phyloP scores from a whole-genome alignment of 345 rosid genomes.

The Rubroshorea leprosula region DNA sequence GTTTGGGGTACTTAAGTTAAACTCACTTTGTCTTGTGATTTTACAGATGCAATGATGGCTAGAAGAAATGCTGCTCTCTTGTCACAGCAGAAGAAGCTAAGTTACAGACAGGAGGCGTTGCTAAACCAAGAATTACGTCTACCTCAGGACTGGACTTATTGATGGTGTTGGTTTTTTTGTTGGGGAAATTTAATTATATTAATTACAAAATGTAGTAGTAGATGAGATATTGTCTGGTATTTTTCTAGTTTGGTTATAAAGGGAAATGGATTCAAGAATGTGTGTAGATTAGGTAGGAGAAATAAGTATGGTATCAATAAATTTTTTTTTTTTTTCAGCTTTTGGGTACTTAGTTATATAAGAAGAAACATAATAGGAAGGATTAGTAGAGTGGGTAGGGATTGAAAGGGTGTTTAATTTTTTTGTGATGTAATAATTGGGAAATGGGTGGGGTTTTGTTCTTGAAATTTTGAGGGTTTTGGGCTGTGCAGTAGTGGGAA shows the following conservation, averaged over 20 bases:
- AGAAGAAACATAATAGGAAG: not conserved
- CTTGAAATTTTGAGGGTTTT: constrained; percentile 19
- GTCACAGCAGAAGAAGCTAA: constrained; percentile 27
- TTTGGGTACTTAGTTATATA: not conserved
- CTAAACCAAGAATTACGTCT: constrained; percentile 36
- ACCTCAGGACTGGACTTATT: constrained; percentile 70
- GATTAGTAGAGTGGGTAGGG: not conserved
- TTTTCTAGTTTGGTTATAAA: too few species aligned
- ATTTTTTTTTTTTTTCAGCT: not conserved
- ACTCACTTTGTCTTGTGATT: not conserved
- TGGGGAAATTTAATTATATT: constrained; percentile 4
- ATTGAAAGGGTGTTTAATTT: too few species aligned
- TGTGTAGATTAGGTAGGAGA: constrained; percentile 20
- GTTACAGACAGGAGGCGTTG: constrained; percentile 16
- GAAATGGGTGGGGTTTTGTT: too few species aligned
- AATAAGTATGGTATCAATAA: not conserved
- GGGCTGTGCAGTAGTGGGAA: too few species aligned
- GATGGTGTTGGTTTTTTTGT: constrained; percentile 15
- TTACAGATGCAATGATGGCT: constrained; percentile 40
- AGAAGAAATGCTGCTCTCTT: constrained; percentile 22
- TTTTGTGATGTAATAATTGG: too few species aligned
- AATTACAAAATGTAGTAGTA: not conserved
- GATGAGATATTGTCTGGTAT: too few species aligned
- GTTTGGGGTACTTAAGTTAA: constrained; percentile 2
- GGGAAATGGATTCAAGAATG: constrained; percentile 13